These are phyloP conservation scores for Paramyrothecium roridum DNA, from an alignment of 2,329 filamentous ascomycete species.

Conservation along the genomic window DNA sequence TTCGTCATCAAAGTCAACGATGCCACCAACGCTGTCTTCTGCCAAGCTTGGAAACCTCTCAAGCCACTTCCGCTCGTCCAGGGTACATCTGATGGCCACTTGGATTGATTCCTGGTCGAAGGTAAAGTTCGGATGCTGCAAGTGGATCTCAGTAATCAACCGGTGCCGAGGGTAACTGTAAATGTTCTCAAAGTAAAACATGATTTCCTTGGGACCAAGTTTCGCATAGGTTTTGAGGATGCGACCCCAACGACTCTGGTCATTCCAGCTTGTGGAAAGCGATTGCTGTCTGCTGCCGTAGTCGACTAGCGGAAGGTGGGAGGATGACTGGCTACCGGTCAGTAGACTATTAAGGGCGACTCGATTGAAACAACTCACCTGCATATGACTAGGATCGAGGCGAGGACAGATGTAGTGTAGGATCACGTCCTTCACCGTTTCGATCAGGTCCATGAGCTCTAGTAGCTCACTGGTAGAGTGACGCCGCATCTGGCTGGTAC, in stretches of 20 bases:
- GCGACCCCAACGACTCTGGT: conserved; percentile 32
- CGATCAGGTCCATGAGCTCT: conserved; percentile 42
- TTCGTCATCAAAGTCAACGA: conserved; percentile 37
- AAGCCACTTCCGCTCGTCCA: conserved; percentile 34
- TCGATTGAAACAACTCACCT: conserved; percentile 22
- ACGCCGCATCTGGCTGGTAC: conserved; percentile 39
- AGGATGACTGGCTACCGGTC: neutral
- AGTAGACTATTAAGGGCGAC: neutral
- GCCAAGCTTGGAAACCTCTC: conserved; percentile 25
- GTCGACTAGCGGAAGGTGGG: conserved; percentile 12
- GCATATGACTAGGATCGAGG: conserved; percentile 30
- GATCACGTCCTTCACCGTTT: conserved; percentile 41
- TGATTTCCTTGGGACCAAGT: conserved; percentile 45
- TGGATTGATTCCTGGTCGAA: conserved; percentile 43
- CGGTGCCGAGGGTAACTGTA: conserved; percentile 42
- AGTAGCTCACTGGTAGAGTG: conserved; percentile 40
- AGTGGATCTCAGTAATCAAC: conserved; percentile 38
- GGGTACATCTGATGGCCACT: conserved; percentile 30
- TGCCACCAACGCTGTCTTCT: conserved; percentile 31
- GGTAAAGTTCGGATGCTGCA: conserved; percentile 38
- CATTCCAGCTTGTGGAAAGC: conserved; percentile 29
- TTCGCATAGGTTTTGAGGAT: conserved; percentile 46
- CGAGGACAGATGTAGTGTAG: conserved; percentile 44
- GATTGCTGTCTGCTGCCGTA: conserved; percentile 23
- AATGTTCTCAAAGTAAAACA: conserved; percentile 44